A percentile compares a stretch with the other conserved stretches of the same genome.
These are phyloP conservation scores for Coriaria nepalensis DNA, from an alignment of 306 rosid genomes.

Conservation along the genomic window DNA sequence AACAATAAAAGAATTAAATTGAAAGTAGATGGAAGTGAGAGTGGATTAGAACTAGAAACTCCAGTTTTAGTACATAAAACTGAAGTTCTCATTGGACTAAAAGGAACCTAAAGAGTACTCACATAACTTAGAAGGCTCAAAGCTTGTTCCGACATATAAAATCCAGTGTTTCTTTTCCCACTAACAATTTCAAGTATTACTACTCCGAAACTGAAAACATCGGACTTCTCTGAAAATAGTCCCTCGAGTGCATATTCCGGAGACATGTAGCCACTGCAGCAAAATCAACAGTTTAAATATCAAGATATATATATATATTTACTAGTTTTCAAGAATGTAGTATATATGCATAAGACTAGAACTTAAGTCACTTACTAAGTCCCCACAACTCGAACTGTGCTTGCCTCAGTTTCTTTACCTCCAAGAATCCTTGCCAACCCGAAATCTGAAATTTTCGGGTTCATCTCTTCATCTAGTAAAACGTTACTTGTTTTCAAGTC, in stretches of 20 bases:
- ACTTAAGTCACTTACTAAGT: conserved; percentile 11
- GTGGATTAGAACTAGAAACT: no score
- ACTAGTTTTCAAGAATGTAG: not conserved
- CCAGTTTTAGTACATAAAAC: no score
- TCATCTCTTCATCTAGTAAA: conserved; percentile 11
- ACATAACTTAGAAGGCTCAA: conserved; percentile 8
- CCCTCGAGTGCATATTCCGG: conserved; percentile 13
- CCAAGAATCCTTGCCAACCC: conserved; percentile 15
- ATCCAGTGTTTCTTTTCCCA: conserved; percentile 13
- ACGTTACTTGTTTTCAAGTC: conserved; percentile 16
- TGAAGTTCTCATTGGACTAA: no score
- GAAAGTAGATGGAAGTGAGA: not conserved
- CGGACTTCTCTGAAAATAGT: conserved; percentile 6
- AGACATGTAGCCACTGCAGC: conserved; percentile 14
- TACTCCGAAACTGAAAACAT: conserved; percentile 15
- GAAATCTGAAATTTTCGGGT: conserved; percentile 14
- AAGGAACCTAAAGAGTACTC: not conserved
- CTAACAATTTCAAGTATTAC: conserved; percentile 12
- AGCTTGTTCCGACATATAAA: not conserved
- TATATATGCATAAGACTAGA: not conserved
- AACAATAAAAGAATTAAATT: not conserved
- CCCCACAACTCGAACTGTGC: conserved; percentile 9
- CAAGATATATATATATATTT: no score
- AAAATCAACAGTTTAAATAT: not conserved
- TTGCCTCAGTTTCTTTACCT: conserved; percentile 10